Conservation (phyloP, 805 yeast genomes). For the Saturnispora bothae region DNA sequence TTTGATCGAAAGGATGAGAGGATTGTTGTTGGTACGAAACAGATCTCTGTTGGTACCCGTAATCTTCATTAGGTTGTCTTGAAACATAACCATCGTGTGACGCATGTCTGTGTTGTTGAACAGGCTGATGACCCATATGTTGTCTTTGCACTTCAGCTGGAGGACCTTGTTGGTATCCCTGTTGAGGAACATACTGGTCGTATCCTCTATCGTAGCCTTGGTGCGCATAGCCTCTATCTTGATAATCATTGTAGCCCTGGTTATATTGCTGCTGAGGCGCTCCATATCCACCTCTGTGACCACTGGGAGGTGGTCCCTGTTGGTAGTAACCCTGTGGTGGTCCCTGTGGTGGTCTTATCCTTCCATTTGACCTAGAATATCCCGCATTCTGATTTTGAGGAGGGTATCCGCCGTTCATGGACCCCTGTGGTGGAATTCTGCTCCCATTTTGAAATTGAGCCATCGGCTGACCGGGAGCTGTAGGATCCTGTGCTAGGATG, state of each 20-base stretch:
- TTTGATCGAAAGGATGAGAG: too few species aligned
- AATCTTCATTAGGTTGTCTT: background rate
- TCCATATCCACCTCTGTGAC: background rate
- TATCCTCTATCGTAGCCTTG: background rate
- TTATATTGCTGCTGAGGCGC: slow-evolving; percentile 1
- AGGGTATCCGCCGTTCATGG: background rate
- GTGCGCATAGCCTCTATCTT: background rate
- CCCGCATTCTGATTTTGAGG: background rate
- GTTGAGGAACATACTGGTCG: background rate
- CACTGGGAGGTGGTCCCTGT: background rate
- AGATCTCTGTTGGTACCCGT: too few species aligned
- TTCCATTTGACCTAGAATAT: background rate
- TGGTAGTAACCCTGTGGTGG: background rate
- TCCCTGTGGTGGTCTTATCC: background rate
- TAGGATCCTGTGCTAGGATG: slow-evolving; percentile 15
- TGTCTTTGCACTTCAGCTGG: background rate
- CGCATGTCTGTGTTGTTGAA: background rate
- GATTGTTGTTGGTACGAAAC: too few species aligned
- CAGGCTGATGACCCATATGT: background rate
- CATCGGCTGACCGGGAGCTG: slow-evolving; percentile 3
- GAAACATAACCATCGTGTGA: slow-evolving; percentile 6
- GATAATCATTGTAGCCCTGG: background rate
- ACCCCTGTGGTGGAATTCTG: background rate
- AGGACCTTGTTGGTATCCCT: background rate
- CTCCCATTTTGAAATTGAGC: background rate